Evolutionary conservation across 257 asterid genomes (phyloP), one percentile per base, ranked within the genome.

Genomic region (Plantago elongata): DNA sequence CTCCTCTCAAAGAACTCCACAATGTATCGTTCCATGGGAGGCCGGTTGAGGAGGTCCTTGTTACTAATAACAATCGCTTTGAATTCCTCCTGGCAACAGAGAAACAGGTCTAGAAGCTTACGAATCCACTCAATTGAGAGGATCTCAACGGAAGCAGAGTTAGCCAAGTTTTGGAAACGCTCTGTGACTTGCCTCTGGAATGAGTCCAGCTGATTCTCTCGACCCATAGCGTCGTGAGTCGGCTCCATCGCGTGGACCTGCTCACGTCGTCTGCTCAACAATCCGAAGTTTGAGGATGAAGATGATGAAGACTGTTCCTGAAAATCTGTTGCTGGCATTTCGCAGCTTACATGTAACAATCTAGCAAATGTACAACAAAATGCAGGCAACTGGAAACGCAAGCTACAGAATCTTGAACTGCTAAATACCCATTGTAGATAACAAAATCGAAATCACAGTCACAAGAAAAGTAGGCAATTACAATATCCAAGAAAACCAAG

Each of bases 41-140:
- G 69, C 54, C 40, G 85, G 14, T 57, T 77, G 38, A 89, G 61
- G 5, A 9, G 14, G 61, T 49, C 59, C 52, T 42, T 67, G 77
- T 82, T 80, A 69, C 74, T 83, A n/a, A 71, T 64, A 11, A 89
- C 61, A 15, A 89, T 81, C 17, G 59, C 64, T 61, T 81, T 69
- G 79, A 93, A 93, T n/a, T 87, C 92, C 66, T 85, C 96, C n/a
- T 86, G 96, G 74, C 95, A 76, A 76, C 74, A 72, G 30, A 87
- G 79, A 75, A 87, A 93, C 9, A 74, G 69, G 45, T 87, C 96
- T 13, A 89, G 71, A 17, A 93, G 81, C 78, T 93, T 87, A 13
- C 65, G 81, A 57, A 93, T 69, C 99, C 99, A 89, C 0, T 81
- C 66, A 60, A 87, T 66, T 1, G 99, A 79, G 48, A 93, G 87